Base-by-base conservation (phyloP, 305 asterid species). In the Withania somnifera region DNA sequence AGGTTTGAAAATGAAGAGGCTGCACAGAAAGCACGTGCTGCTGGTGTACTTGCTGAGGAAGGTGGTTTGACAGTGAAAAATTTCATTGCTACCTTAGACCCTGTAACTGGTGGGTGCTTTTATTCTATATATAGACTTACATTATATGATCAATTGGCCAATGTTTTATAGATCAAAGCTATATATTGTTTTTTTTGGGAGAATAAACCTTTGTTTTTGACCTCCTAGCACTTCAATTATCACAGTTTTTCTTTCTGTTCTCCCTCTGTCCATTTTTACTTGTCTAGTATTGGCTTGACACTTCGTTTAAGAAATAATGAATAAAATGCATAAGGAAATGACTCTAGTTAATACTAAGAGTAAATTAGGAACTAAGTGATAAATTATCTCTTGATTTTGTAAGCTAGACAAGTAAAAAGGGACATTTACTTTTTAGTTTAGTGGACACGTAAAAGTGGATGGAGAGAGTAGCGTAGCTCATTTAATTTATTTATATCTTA, bases 11-110 rank as follows among this genome's bases (percentile, higher is more conserved):
- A 91, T 50, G 97, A 93, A 78, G 91, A 32, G 84, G 92, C 89
- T 58, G 89, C 94, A 78, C 95, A 91, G 86, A 94, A 91, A 85
- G 98, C 96, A 71, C 97, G 97, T 83, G 97, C 98, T 67, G 97
- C 97, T 84, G 98, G 97, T 82, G 97, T 87, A 61, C 94, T 94
- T 82, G 83, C 97, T 8, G 94, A 90, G 83, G 94, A 94, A 83
- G 97, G 98, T 84, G 99, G 99, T 77, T 88, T 97, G 51, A 28
- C 80, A 0, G 98, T 97, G 85, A 97, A 97, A 82, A 97, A 97
- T 83, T 97, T 85, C 84, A 79, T 97, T n/a, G 97, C 97, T 77
- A 83, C 60, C 73, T 88, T 97, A 50, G 98, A 97, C 76, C 98
- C 98, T 19, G 93, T 97, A 34, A 91, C 97, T 71, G 99, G 99